Evolutionary conservation across 495 filamentous ascomycete genomes (phyloP).

Genomic region (Aspergillus asperescens): DNA sequence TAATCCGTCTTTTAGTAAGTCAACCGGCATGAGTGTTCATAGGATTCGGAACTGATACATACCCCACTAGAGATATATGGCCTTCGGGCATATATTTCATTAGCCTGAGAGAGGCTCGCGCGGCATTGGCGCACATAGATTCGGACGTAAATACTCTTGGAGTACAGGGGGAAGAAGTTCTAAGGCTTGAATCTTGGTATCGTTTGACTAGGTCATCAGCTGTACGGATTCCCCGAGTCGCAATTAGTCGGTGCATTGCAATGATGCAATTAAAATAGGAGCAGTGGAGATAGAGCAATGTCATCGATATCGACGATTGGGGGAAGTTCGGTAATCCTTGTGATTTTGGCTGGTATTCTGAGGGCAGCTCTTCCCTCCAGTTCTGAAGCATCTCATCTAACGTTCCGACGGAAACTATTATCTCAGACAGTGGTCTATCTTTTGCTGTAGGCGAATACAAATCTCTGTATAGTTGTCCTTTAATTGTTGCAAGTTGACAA

Average conservation of each 20-base stretch:
- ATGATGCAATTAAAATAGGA: slow-evolving; percentile 23
- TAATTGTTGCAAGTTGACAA: slow-evolving; percentile 17
- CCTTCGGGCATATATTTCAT: slow-evolving; percentile 16
- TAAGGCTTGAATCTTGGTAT: not conserved
- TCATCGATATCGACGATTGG: slow-evolving; percentile 1
- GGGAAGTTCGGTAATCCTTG: not conserved
- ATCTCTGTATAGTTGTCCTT: slow-evolving; percentile 15
- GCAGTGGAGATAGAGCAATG: slow-evolving; percentile 14
- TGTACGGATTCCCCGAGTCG: not conserved
- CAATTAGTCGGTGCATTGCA: slow-evolving; percentile 16
- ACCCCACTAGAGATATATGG: slow-evolving; percentile 14
- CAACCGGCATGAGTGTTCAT: not conserved
- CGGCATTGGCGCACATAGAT: slow-evolving; percentile 16
- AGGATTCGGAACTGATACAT: not conserved
- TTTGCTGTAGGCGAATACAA: slow-evolving; percentile 15
- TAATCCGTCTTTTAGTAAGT: not conserved
- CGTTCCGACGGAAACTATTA: slow-evolving; percentile 7
- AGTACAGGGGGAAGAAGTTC: not conserved
- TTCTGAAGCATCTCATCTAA: slow-evolving; percentile 18
- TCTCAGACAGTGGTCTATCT: slow-evolving; percentile 12
- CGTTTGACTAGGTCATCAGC: slow-evolving; percentile 1
- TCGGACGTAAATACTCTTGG: slow-evolving; percentile 15
- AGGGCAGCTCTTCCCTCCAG: slow-evolving; percentile 15
- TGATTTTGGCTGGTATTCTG: slow-evolving; percentile 15
- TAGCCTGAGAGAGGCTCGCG: slow-evolving; percentile 17